Evolutionary conservation across 352 stramenopile species (phyloP), one percentile per base, ranked within the genome.

Genomic region (Globisporangium canariense): DNA sequence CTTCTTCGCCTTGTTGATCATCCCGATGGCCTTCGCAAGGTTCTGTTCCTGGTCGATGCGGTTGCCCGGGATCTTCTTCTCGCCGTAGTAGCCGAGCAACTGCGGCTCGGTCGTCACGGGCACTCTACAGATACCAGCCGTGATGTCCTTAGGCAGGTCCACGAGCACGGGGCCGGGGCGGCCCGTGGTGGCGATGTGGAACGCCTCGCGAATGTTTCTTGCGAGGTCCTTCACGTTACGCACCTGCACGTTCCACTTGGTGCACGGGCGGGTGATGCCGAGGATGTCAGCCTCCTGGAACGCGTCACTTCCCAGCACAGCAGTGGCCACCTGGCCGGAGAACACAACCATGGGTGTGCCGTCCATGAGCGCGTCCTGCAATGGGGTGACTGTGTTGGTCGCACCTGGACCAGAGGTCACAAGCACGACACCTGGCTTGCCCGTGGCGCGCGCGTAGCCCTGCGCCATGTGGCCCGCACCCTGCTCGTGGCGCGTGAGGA

Each of bases 231-330:
- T 96, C 25, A 98, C 91, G 73, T 91, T 90, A 60, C 96, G 97
- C 70, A 98, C 97, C 71, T 98, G 93, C 67, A 98, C 95, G 67
- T 97, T 98, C 93, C 93, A 98, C 86, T 98, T 98, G 65, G 94
- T 98, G 69, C 90, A 97, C 28, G 93, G 93, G 20, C 79, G 86
- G 43, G 69, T 97, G 78, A 92, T 95, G 46, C 87, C 87, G 58
- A 95, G 58, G 38, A 95, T 79, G 63, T 95, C 87, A 28, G 86
- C 86, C 53, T 91, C 89, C 68, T 98, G 94, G 75, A 98, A 98
- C 34, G 94, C 94, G 76, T 98, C 94, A 58, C 76, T 95, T 51
- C 83, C 77, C 10, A 97, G 91, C 64, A 97, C 94, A 7, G 83
- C 89, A 2, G 92, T 98, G 0, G 94, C 94, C 52, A 97, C 94